Percentiles rank a stretch among this genome's conserved stretches.
phyloP scores from a whole-genome alignment of 2,329 filamentous ascomycete genomes.

The Periconia sp. region DNA sequence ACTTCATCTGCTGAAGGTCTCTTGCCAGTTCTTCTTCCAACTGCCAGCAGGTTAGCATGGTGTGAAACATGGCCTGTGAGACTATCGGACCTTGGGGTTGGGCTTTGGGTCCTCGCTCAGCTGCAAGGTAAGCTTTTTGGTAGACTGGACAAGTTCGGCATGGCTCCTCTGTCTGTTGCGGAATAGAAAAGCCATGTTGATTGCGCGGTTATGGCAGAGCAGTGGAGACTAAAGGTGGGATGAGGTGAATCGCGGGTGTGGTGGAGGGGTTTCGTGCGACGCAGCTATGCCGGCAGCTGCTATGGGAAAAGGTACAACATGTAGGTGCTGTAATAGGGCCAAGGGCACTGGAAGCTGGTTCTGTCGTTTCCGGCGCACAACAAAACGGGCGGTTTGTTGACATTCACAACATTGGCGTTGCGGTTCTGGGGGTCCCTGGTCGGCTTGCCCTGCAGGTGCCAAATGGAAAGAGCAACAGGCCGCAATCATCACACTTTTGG shows the following conservation, averaged over 20 bases:
- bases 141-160: constrained; percentile 62
- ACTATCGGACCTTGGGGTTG: constrained; percentile 55
- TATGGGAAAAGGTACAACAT: constrained; percentile 35
- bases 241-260: constrained; percentile 14
- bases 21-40: constrained; percentile 83
- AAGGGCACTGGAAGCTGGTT: not conserved
- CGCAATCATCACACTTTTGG: too few relatives aligned
- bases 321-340: constrained; percentile 13
- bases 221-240: constrained; percentile 18
- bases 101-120: constrained; percentile 59
- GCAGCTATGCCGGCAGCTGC: constrained; percentile 33
- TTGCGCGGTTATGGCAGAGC: constrained; percentile 11
- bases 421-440: constrained; percentile 11
- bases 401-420: constrained; percentile 21
- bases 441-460: constrained; percentile 4
- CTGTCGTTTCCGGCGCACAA: not conserved
- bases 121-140: constrained; percentile 64
- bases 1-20: constrained; percentile 86
- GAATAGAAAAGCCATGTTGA: constrained; percentile 71
- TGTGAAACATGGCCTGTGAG: constrained; percentile 2
- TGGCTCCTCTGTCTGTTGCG: constrained; percentile 63
- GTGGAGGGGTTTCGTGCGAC: constrained; percentile 20
- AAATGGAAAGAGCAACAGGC: not conserved
- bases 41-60: constrained; percentile 50
- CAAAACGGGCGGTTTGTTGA: constrained; percentile 27